Conservation (phyloP, 2,329 filamentous ascomycete species). For the Arachnopeziza araneosa region DNA sequence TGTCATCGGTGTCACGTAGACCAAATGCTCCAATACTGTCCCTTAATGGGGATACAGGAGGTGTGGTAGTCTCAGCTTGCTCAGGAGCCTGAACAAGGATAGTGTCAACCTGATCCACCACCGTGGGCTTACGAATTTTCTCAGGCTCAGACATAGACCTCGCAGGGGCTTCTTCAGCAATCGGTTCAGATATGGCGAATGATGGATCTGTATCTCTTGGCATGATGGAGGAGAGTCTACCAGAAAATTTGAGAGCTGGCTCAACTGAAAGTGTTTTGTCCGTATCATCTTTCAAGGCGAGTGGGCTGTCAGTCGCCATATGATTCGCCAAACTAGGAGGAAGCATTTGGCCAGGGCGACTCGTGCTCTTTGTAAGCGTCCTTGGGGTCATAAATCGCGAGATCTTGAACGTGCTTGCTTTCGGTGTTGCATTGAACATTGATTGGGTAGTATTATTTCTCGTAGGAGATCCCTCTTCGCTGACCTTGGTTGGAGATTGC, state of each 20-base stretch:
- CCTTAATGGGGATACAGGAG: constrained; percentile 19
- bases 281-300: background rate
- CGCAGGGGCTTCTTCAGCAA: background rate
- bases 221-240: constrained; percentile 35
- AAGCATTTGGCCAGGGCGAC: constrained; percentile 19
- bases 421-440: constrained; percentile 23
- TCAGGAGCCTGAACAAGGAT: constrained; percentile 11
- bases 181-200: constrained; percentile 6
- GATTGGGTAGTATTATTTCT: constrained; percentile 12
- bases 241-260: constrained; percentile 30
- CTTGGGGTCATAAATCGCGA: constrained; percentile 28
- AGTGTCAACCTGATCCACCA: constrained; percentile 13
- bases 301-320: constrained; percentile 6
- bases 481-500: constrained; percentile 28
- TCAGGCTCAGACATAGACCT: background rate
- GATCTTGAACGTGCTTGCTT: constrained; percentile 27
- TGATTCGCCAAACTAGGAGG: constrained; percentile 13
- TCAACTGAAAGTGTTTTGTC: background rate
- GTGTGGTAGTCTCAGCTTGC: constrained; percentile 17
- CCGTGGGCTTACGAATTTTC: constrained; percentile 8
- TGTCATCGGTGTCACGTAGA: constrained; percentile 44
- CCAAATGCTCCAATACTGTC: constrained; percentile 30
- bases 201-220: constrained; percentile 31
- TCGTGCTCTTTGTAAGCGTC: constrained; percentile 22
- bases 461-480: constrained; percentile 27